These are phyloP conservation scores for Mortierella sp. DNA, from an alignment of 371 early-diverging fungal genomes.

Conservation along the genomic window DNA sequence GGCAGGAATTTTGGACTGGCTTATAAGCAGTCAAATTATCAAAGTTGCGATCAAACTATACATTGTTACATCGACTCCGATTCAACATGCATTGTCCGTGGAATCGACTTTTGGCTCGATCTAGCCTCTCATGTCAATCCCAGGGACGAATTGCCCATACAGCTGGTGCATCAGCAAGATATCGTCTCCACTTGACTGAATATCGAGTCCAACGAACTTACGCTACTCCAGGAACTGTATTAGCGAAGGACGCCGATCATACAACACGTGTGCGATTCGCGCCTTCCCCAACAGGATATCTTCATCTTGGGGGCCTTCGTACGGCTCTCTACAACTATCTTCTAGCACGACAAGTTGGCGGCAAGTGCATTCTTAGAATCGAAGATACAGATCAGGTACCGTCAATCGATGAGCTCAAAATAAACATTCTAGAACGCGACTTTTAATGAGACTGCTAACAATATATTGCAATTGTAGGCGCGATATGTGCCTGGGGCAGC, in stretches of 20 bases:
- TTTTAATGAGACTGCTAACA: neutral
- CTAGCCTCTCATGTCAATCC: slow-evolving; percentile 6
- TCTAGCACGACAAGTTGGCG: slow-evolving; percentile 80
- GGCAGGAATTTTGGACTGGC: neutral
- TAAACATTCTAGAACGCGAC: no score
- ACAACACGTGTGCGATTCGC: slow-evolving; percentile 91
- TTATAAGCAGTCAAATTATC: slow-evolving; percentile 4
- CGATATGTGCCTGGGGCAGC: slow-evolving; percentile 86
- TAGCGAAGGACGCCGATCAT: neutral
- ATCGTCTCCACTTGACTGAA: neutral
- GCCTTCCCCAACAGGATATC: slow-evolving; percentile 93
- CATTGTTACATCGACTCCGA: neutral
- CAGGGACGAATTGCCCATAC: slow-evolving; percentile 4
- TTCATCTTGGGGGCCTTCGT: slow-evolving; percentile 95
- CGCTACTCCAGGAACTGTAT: neutral
- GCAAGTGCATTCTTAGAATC: slow-evolving; percentile 88
- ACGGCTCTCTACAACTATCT: slow-evolving; percentile 95
- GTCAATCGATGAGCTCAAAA: neutral
- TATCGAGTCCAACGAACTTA: neutral
- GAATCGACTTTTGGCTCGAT: slow-evolving; percentile 24
- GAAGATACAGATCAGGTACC: slow-evolving; percentile 95
- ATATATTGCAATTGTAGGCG: slow-evolving; percentile 58
- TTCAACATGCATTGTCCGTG: slow-evolving; percentile 34
- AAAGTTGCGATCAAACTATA: slow-evolving; percentile 1
- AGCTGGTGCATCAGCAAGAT: neutral